These are phyloP conservation scores for Macrotyloma uniflorum DNA, from an alignment of 306 rosid genomes.

Conservation along the genomic window DNA sequence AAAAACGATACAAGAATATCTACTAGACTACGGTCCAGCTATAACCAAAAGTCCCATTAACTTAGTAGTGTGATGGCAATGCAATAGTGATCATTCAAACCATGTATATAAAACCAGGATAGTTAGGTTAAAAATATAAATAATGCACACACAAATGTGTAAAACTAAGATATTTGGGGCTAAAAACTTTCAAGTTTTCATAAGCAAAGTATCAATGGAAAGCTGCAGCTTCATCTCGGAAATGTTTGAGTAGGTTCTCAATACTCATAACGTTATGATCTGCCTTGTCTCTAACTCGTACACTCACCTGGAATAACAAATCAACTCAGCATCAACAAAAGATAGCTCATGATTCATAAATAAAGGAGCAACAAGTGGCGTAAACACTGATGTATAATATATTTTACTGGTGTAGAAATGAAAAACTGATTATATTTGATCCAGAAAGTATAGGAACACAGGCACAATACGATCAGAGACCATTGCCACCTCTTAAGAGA, in stretches of 20 bases:
- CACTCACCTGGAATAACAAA: slow-evolving; percentile 79
- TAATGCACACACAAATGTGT: slow-evolving; percentile 43
- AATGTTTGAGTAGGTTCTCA: slow-evolving; percentile 66
- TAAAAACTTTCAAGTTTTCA: not conserved
- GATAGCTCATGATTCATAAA: not conserved
- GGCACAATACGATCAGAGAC: not conserved
- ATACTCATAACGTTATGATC: slow-evolving; percentile 69
- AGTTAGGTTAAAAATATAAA: slow-evolving; percentile 18
- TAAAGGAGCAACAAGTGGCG: not conserved
- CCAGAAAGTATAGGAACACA: not conserved
- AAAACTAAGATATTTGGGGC: not conserved
- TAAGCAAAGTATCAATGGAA: slow-evolving; percentile 50
- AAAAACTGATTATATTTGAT: not conserved
- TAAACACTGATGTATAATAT: not conserved
- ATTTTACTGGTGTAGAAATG: not conserved
- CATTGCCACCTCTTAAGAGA: not conserved
- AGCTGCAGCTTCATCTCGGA: slow-evolving; percentile 66
- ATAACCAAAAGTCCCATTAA: slow-evolving; percentile 27
- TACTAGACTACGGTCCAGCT: not conserved
- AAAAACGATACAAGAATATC: not conserved
- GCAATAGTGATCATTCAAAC: slow-evolving; percentile 23
- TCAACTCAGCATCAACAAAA: slow-evolving; percentile 24
- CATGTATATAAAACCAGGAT: slow-evolving; percentile 17
- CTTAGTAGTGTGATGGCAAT: not conserved
- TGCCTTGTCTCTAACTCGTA: slow-evolving; percentile 73